Base-by-base conservation (phyloP, 2,329 filamentous ascomycete species). In the Trichoderma atroviride region DNA sequence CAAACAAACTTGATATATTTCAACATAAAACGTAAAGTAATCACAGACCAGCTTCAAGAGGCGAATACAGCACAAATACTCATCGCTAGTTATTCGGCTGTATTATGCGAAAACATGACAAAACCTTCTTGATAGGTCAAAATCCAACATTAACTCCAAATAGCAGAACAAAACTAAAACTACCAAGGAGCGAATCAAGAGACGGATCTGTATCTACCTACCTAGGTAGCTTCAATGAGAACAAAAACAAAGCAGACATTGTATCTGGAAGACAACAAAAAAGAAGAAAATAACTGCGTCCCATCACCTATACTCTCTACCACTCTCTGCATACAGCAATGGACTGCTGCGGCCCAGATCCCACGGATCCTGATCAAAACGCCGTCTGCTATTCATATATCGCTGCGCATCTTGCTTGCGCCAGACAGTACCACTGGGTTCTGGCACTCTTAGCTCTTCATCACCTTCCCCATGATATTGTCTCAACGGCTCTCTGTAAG, bases 341-440 rank as follows among this genome's bases (percentile, higher is more conserved):
- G 65, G 53, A 31, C 29, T 29, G 4, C 16, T 24, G 5, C 37
- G 47, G 0, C 53, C 63, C 24, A 60, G 31, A 52, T 68, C 52
- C 56, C 55, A 47, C 31, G 56, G 37, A 47, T 68, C 64, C 31
- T 60, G 64, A 5, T 47, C 43, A 14, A 31, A 47, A 22, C 37
- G 40, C 40, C 35, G 55, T 2, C 55, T 59, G 3, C 22, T 11
- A 13, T 43, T 14, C 64, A 68, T 68, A 40, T 68, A 68, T 19
- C 43, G 31, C 13, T 68, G 64, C 29, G 64, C 56, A 27, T 61
- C 57, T 50, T 55, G 66, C n/a, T 56, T 52, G 37, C 47, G 27
- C 64, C 64, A 60, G 9, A 43, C 6, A 19, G 14, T n/a, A 16
- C 40, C 33, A 19, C 4, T 53, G 24, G 56, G 24, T 5, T n/a